These are phyloP conservation scores for Phoenix roebelenii DNA, from an alignment of 176 grass and related monocot species.

Conservation along the genomic window DNA sequence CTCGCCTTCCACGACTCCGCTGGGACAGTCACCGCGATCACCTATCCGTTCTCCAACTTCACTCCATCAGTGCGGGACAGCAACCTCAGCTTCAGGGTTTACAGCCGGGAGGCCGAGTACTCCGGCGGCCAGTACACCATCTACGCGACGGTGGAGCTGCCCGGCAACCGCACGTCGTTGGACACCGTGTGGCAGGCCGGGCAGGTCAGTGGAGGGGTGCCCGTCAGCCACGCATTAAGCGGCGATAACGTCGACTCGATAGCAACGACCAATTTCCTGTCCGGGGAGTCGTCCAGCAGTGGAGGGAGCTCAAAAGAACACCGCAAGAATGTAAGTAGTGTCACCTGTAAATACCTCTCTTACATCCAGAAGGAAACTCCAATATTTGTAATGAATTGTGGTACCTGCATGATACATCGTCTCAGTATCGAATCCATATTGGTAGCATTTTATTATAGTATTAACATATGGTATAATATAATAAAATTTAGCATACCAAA, in stretches of 20 bases:
- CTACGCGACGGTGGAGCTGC: constrained; percentile 49
- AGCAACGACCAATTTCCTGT: constrained; percentile 38
- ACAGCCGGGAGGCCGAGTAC: constrained; percentile 35
- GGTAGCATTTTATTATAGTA: too few relatives aligned
- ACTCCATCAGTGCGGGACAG: neutral
- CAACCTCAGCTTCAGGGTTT: constrained; percentile 25
- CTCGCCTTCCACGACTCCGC: constrained; percentile 38
- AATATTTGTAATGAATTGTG: too few relatives aligned
- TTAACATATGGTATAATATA: too few relatives aligned
- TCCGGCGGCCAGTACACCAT: constrained; percentile 48
- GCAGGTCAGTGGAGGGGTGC: neutral
- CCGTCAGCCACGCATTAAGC: neutral
- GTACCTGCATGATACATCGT: too few relatives aligned
- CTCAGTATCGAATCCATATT: too few relatives aligned
- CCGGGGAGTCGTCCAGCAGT: constrained; percentile 17
- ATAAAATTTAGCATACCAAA: too few relatives aligned
- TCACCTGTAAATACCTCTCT: neutral
- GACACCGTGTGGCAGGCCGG: constrained; percentile 80
- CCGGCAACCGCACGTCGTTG: constrained; percentile 24
- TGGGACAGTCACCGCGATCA: constrained; percentile 28
- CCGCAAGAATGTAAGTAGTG: constrained; percentile 58
- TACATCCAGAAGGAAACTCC: too few relatives aligned
- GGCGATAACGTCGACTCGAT: constrained; percentile 3
- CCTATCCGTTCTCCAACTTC: neutral
- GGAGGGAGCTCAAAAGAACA: constrained; percentile 39